Conservation (phyloP, 2,329 filamentous ascomycete species). For the Trichoderma sp. region DNA sequence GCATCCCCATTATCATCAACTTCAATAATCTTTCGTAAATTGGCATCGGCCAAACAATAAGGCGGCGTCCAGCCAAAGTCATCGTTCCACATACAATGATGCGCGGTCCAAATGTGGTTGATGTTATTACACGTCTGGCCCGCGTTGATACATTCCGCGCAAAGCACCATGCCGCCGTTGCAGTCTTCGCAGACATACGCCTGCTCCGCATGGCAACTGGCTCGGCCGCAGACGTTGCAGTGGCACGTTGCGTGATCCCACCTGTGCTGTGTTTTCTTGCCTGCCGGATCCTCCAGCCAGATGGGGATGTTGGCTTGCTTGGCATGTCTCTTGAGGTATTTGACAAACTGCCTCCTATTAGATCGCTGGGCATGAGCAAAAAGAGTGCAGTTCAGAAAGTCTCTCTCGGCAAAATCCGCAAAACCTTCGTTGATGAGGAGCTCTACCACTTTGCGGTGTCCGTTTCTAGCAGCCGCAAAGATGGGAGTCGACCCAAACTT, state of each 20-base stretch:
- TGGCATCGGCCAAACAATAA: background rate
- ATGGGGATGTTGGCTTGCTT: background rate
- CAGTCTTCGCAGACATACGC: constrained; percentile 18
- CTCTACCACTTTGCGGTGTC: constrained; percentile 8
- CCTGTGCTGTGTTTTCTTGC: background rate
- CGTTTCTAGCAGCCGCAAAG: constrained; percentile 19
- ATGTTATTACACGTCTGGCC: constrained; percentile 9
- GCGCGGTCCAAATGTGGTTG: constrained; percentile 14
- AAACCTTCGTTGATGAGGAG: background rate
- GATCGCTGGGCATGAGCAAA: constrained; percentile 4
- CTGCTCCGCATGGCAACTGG: background rate
- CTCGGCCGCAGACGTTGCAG: constrained; percentile 17
- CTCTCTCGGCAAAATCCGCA: constrained; percentile 8
- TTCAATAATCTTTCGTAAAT: background rate
- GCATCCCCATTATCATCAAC: background rate
- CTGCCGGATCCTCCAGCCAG: constrained; percentile 1
- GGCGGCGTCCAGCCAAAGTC: background rate
- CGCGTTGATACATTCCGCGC: constrained; percentile 10
- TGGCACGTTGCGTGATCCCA: constrained; percentile 7
- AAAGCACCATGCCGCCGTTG: constrained; percentile 10
- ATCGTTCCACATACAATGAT: background rate
- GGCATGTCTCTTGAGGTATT: background rate
- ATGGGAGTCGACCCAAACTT: constrained; percentile 21
- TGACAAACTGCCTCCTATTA: background rate
- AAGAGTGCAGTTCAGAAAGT: constrained; percentile 11